Evolutionary conservation across 2,329 filamentous ascomycete species (phyloP).

Genomic region (Fusarium newnesense): DNA sequence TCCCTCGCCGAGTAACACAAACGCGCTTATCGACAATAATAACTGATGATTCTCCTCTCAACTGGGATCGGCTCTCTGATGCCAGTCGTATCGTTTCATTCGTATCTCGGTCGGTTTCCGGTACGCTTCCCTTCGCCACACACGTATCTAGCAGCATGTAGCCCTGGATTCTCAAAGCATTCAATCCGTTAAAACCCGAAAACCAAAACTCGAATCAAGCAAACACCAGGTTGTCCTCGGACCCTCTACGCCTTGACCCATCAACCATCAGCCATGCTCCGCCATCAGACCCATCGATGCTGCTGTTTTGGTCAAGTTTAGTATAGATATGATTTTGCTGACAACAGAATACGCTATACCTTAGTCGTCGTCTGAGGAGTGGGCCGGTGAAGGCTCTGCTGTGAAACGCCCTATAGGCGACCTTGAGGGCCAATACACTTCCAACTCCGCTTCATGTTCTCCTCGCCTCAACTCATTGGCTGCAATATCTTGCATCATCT

Average conservation of each 20-base stretch:
- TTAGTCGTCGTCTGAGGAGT: background rate
- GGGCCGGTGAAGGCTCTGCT: constrained; percentile 8
- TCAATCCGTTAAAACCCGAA: constrained; percentile 24
- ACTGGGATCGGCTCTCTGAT: constrained; percentile 9
- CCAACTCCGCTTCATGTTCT: constrained; percentile 19
- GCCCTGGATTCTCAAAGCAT: background rate
- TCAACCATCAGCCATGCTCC: constrained; percentile 28
- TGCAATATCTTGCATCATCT: constrained; percentile 20
- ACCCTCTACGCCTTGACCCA: constrained; percentile 27
- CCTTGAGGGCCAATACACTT: constrained; percentile 27
- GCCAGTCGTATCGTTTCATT: constrained; percentile 11
- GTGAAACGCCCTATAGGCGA: constrained; percentile 31
- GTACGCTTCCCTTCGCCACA: constrained; percentile 29
- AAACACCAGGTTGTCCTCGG: constrained; percentile 7
- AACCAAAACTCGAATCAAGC: constrained; percentile 9
- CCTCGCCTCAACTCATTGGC: constrained; percentile 32
- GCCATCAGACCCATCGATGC: constrained; percentile 21
- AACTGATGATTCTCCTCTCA: background rate
- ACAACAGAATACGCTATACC: background rate
- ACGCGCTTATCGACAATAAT: constrained; percentile 27
- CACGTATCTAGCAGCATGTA: background rate
- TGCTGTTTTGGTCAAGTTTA: background rate
- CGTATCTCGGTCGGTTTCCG: constrained; percentile 39
- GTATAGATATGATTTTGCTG: constrained; percentile 7
- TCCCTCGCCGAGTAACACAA: constrained; percentile 22